Evolutionary conservation across 768 basidiomycete species (phyloP), one percentile per base, ranked within the genome.

Genomic region (Lyophyllum decastes): DNA sequence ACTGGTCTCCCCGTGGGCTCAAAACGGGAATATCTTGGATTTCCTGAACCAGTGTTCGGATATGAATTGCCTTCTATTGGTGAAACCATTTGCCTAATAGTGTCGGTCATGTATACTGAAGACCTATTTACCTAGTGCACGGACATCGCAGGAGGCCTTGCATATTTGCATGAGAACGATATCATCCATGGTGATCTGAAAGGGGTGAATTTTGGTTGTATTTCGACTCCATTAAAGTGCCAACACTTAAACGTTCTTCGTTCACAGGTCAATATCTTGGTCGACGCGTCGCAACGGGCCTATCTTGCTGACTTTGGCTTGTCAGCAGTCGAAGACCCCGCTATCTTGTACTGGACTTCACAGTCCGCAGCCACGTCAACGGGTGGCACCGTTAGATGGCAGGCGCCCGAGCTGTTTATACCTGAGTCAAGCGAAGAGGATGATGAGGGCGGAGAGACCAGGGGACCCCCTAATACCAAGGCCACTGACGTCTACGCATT

Each of bases 301-400:
- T 63, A 64, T 27, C 49, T 70, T 2, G 58, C 64, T 1, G 69
- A 70, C 48, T 70, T 70, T 34, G 68, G 69, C 5, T 41, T 68
- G 2, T 61, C 66, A 0, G 49, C 46, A 3, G 54, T 68, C 4
- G 55, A 46, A 5, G 61, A 66, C 38, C 45, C 55, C 12, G 44
- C 54, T 16, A 59, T 59, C 21, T n/a, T 60, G 2, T 19, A 55
- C 6, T 60, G 61, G 63, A 49, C 55, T n/a, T 58, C 61, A 8
- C 57, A 52, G n/a, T 54, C 61, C 16, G 43, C 50, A 1, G 35
- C 50, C 4, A 40, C 33, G 0, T 49, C 54, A 5, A 49, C 33
- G 17, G 59, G 64, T 4, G 59, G 61, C 2, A 59, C 58, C 1
- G n/a, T 33, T 4, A 24, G 64, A 40, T 68, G 64, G 64, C 47